Conservation (phyloP, 495 filamentous ascomycete species). For the Endocarpon pusillum region DNA sequence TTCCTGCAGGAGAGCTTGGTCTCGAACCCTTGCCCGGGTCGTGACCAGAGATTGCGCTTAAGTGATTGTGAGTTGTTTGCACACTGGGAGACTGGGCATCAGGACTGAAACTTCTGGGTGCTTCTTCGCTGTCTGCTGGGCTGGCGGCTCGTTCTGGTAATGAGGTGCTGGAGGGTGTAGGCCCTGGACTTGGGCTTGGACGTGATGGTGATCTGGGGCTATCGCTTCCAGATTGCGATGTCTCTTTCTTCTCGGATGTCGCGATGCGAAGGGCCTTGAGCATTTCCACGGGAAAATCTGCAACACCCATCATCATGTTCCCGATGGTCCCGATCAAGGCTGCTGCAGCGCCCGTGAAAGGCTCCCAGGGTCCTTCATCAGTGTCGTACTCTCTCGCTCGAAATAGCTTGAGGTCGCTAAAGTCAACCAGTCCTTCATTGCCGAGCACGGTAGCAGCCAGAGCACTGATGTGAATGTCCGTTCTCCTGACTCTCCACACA, state of each 20-base stretch:
- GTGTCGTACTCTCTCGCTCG: conserved; percentile 53
- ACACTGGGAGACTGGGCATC: not conserved
- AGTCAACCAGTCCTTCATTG: conserved; percentile 40
- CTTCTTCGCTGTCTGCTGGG: not conserved
- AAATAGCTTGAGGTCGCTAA: conserved; percentile 54
- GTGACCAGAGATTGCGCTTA: not conserved
- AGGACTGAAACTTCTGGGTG: not conserved
- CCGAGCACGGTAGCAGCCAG: conserved; percentile 51
- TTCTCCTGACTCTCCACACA: conserved; percentile 51
- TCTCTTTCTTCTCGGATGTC: conserved; percentile 1
- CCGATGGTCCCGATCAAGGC: conserved; percentile 60
- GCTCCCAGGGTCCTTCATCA: conserved; percentile 53
- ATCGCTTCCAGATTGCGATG: not conserved
- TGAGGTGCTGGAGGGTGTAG: not conserved
- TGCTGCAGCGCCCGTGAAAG: conserved; percentile 51
- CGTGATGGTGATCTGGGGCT: not conserved
- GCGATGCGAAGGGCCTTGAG: conserved; percentile 26
- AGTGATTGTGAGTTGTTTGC: not conserved
- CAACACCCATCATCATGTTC: conserved; percentile 62
- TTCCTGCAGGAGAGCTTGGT: conserved; percentile 3
- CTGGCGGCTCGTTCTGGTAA: not conserved
- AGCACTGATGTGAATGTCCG: conserved; percentile 43
- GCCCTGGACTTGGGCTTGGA: not conserved
- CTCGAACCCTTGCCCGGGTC: conserved; percentile 2
- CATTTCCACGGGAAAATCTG: conserved; percentile 64